These are phyloP conservation scores for Boletus reticulatus DNA, from an alignment of 768 basidiomycete species.

Conservation along the genomic window DNA sequence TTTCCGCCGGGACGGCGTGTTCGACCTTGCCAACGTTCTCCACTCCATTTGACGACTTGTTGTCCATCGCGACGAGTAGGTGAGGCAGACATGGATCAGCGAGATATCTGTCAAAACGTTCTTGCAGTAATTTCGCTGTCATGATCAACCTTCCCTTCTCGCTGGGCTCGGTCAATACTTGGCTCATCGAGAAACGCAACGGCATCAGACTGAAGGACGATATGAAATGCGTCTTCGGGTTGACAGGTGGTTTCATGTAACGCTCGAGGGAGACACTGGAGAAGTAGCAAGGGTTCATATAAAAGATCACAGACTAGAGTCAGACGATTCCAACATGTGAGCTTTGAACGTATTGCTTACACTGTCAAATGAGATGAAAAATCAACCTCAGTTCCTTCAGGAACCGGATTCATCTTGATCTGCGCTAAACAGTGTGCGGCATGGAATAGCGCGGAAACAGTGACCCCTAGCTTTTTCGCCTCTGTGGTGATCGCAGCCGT, in stretches of 20 bases:
- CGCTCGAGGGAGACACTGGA: conserved; percentile 18
- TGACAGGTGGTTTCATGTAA: conserved; percentile 14
- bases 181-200: conserved; percentile 16
- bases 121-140: conserved; percentile 14
- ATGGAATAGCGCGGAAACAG: conserved; percentile 17
- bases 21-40: not conserved
- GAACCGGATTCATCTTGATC: conserved; percentile 20
- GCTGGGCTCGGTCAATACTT: not conserved
- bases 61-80: not conserved
- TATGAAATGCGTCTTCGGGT: conserved; percentile 19
- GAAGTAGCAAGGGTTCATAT: too few species aligned
- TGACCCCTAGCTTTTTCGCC: conserved; percentile 9
- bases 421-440: conserved; percentile 24
- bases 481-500: conserved; percentile 9
- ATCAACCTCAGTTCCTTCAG: conserved; percentile 12
- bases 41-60: not conserved
- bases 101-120: conserved; percentile 9
- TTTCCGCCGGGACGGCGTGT: not conserved
- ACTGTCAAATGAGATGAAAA: conserved; percentile 7
- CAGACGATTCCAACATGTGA: too few species aligned
- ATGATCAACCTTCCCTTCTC: conserved; percentile 12
- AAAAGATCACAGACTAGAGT: not conserved
- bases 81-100: conserved; percentile 16
- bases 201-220: conserved; percentile 15
- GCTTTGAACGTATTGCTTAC: conserved; percentile 3